Base-by-base conservation (phyloP, 768 basidiomycete genomes). In the Boletus insuetus region DNA sequence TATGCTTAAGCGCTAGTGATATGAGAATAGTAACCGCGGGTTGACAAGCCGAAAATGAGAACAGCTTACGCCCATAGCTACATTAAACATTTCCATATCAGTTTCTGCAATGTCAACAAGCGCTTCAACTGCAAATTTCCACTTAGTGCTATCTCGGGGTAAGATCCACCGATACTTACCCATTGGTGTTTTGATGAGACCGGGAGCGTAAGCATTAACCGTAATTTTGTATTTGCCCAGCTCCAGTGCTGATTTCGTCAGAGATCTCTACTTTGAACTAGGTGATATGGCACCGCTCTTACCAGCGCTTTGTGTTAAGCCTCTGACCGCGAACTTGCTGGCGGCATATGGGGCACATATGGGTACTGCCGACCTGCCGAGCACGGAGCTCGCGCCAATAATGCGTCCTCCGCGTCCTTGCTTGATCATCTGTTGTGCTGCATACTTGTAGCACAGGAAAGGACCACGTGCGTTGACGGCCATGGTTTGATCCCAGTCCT, bases 381-480 rank as follows among this genome's bases (percentile, higher is more conserved):
- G 3, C 0, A 46, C 3, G 4, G 64, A 65, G 14, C 49, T 49
- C 0, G 61, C 56, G 2, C 85, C 79, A 20, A 85, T 75, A 54
- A 87, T 82, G n/a, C 79, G 72, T 0, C 84, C 81, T 11, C 81
- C 77, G 12, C 67, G 69, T 0, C 77, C 74, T 67, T 80, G 80
- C 5, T 64, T 52, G 16, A 84, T 75, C 86, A 86, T 87, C 60
- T 81, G 78, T 54, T 72, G 71, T 16, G 81, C 84, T 2, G 83
- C 85, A 55, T 84, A 76, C 51, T 84, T 82, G 49, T 85, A 86
- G 64, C 82, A 85, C 51, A 82, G 75, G 70, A 81, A 84, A 6
- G 76, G 68, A 35, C 83, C 84, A 42, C 79, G 75, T 54, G 77
- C 71, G 58, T 87, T 85, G 62, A 86, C 71, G 7, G 74, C 69